Evolutionary conservation across 2,329 filamentous ascomycete species (phyloP).

Genomic region (Emergomyces pasteurianus): DNA sequence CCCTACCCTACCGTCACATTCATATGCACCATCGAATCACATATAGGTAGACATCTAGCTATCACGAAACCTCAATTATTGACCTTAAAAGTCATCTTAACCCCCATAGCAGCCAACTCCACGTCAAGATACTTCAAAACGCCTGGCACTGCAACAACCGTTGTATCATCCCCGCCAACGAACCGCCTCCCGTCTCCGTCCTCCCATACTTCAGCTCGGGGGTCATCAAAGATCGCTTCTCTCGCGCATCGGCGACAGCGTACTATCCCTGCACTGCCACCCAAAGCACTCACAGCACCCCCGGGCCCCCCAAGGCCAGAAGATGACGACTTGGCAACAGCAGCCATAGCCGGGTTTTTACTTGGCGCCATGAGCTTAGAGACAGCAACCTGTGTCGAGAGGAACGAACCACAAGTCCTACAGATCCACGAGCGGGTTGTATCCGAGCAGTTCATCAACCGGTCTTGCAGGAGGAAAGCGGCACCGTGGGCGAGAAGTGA

Average conservation of each 20-base stretch:
- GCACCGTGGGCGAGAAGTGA: slow-evolving; percentile 89
- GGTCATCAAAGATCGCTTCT: slow-evolving; percentile 47
- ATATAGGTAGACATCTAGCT: background rate
- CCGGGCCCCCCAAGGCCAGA: slow-evolving; percentile 30
- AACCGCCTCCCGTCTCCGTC: slow-evolving; percentile 76
- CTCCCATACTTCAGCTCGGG: slow-evolving; percentile 70
- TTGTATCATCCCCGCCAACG: slow-evolving; percentile 81
- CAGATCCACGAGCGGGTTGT: slow-evolving; percentile 86
- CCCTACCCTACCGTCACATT: background rate
- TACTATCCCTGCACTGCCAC: slow-evolving; percentile 50
- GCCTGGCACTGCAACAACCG: slow-evolving; percentile 81
- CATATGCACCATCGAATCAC: background rate
- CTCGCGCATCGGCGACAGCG: slow-evolving; percentile 71
- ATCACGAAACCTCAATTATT: slow-evolving; percentile 23
- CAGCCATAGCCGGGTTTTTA: slow-evolving; percentile 12
- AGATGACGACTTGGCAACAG: slow-evolving; percentile 9
- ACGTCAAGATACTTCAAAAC: slow-evolving; percentile 90
- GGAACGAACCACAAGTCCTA: slow-evolving; percentile 75
- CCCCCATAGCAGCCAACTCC: slow-evolving; percentile 90
- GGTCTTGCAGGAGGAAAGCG: slow-evolving; percentile 87
- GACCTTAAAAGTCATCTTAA: slow-evolving; percentile 86
- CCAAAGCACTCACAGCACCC: slow-evolving; percentile 45
- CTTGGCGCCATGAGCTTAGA: slow-evolving; percentile 13
- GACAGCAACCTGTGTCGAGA: slow-evolving; percentile 58
- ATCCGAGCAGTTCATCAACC: slow-evolving; percentile 93